These are phyloP conservation scores for Amorphotheca resinae DNA, from an alignment of 495 filamentous ascomycete genomes.

Conservation along the genomic window DNA sequence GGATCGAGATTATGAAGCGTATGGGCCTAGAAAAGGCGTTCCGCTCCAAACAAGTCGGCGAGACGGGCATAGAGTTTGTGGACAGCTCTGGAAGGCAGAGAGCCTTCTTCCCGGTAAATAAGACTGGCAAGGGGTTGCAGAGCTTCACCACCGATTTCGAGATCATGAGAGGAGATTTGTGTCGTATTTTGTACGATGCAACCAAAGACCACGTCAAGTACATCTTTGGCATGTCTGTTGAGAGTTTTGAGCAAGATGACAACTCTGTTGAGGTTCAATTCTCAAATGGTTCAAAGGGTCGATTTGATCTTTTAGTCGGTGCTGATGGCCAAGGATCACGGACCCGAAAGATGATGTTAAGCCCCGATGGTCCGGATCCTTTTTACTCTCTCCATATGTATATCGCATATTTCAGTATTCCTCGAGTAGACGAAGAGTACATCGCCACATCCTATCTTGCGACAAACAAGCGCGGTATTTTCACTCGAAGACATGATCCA, in stretches of 20 bases:
- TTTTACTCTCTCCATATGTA: conserved; percentile 22
- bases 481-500: conserved; percentile 29
- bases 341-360: conserved; percentile 28
- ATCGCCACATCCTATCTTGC: conserved; percentile 25
- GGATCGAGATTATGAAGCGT: conserved; percentile 34
- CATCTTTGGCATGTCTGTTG: conserved; percentile 29
- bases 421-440: conserved; percentile 13
- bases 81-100: conserved; percentile 23
- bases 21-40: conserved; percentile 38
- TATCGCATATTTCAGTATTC: conserved; percentile 32
- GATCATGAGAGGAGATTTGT: conserved; percentile 40
- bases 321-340: conserved; percentile 36
- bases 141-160: conserved; percentile 42
- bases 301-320: conserved; percentile 38
- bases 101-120: conserved; percentile 30
- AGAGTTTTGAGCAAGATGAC: conserved; percentile 18
- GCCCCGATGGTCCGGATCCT: conserved; percentile 14
- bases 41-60: conserved; percentile 24
- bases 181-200: conserved; percentile 31
- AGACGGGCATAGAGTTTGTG: conserved; percentile 36
- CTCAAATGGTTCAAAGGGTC: conserved; percentile 25
- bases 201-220: conserved; percentile 29
- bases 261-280: conserved; percentile 27
- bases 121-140: conserved; percentile 21
- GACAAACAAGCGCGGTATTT: conserved; percentile 23